A percentile compares a stretch with the other conserved stretches of the same genome.
phyloP scores from a whole-genome alignment of 768 basidiomycete genomes.

The Tulasnella sp. region DNA sequence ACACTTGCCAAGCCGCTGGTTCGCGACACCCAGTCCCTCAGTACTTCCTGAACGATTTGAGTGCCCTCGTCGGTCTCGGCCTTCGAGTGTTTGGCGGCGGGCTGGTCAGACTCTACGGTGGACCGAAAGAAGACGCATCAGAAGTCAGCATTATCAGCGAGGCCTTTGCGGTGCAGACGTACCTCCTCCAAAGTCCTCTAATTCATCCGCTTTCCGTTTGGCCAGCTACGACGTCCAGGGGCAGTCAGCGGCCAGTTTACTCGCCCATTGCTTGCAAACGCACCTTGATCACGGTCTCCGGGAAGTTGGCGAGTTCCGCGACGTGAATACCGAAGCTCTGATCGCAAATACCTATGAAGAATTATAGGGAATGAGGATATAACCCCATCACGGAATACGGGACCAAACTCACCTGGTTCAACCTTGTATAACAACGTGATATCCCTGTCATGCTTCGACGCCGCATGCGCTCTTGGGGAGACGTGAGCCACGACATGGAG shows the following conservation, averaged over 20 bases:
- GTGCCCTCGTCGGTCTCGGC: slow-evolving; percentile 79
- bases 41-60: slow-evolving; percentile 74
- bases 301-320: slow-evolving; percentile 96
- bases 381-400: slow-evolving; percentile 9
- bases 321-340: slow-evolving; percentile 99
- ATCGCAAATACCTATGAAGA: slow-evolving; percentile 74
- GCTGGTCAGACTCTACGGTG: slow-evolving; percentile 43
- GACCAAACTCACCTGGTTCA: slow-evolving; percentile 63
- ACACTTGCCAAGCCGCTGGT: slow-evolving; percentile 44
- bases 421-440: slow-evolving; percentile 80
- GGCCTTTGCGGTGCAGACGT: slow-evolving; percentile 41
- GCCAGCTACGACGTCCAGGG: slow-evolving; percentile 60
- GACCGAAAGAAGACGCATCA: neutral
- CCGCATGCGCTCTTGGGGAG: slow-evolving; percentile 49
- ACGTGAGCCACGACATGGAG: slow-evolving; percentile 96
- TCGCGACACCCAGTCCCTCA: slow-evolving; percentile 63
- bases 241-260: neutral
- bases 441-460: slow-evolving; percentile 59
- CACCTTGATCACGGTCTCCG: slow-evolving; percentile 91
- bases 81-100: slow-evolving; percentile 54
- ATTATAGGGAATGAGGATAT: neutral
- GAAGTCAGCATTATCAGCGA: neutral
- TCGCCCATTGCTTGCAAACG: slow-evolving; percentile 34
- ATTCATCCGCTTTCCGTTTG: slow-evolving; percentile 87
- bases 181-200: slow-evolving; percentile 82